These are phyloP conservation scores for Pseudogymnoascus pannorum DNA, from an alignment of 2,329 filamentous ascomycete species.

Conservation along the genomic window DNA sequence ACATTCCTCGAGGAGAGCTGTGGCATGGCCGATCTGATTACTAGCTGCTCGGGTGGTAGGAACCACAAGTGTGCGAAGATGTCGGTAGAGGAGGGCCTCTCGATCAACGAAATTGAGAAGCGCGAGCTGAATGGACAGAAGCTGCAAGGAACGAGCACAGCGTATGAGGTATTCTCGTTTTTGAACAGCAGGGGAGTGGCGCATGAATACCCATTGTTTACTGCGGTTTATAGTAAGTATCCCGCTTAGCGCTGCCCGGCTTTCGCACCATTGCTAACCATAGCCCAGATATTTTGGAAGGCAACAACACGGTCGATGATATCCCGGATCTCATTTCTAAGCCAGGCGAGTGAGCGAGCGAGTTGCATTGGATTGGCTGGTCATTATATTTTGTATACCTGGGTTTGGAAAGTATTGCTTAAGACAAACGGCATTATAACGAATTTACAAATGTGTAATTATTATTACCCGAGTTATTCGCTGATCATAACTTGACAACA, in stretches of 20 bases:
- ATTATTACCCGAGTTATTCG: background rate
- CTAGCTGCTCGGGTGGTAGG: constrained; percentile 81
- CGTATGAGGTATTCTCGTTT: constrained; percentile 85
- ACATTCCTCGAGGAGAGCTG: constrained; percentile 98
- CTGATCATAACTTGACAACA: background rate
- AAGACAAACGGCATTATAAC: background rate
- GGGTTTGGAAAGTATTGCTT: constrained; percentile 1
- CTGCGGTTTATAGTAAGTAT: constrained; percentile 58
- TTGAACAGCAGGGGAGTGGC: constrained; percentile 71
- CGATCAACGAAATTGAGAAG: constrained; percentile 80
- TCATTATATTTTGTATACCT: background rate
- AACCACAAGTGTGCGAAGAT: constrained; percentile 94
- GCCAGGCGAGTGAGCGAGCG: constrained; percentile 1
- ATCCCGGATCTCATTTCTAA: constrained; percentile 60
- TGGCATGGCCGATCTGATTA: constrained; percentile 92
- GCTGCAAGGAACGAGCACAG: constrained; percentile 88
- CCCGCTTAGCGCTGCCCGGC: background rate
- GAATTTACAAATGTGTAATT: background rate
- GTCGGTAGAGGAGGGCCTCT: constrained; percentile 69
- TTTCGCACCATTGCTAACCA: background rate
- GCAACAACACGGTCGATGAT: constrained; percentile 68
- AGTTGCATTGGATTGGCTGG: background rate
- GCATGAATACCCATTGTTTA: constrained; percentile 85
- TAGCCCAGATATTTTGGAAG: constrained; percentile 61
- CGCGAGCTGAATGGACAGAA: constrained; percentile 93